Conservation (phyloP, 768 basidiomycete genomes). For the Tylopilus balloui region DNA sequence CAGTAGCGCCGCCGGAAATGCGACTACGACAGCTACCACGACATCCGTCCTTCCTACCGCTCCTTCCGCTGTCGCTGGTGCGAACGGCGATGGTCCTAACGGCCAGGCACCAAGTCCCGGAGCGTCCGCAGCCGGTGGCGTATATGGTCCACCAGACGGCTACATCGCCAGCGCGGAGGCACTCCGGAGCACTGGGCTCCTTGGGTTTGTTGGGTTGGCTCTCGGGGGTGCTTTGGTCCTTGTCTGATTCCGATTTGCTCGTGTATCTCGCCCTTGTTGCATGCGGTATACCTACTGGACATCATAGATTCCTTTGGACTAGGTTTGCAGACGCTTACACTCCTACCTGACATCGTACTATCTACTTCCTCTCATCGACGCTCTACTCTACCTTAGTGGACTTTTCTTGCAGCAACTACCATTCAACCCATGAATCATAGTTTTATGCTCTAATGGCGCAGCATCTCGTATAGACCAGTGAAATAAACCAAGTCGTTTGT, state of each 20-base stretch:
- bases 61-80: constrained; percentile 49
- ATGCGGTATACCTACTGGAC: constrained; percentile 17
- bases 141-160: constrained; percentile 63
- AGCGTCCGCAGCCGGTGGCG: constrained; percentile 37
- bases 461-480: constrained; percentile 16
- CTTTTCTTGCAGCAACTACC: constrained; percentile 14
- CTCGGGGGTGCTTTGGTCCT: constrained; percentile 48
- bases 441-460: constrained; percentile 21
- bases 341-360: constrained; percentile 18
- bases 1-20: constrained; percentile 27
- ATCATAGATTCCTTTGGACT: constrained; percentile 16
- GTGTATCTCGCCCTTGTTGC: constrained; percentile 5
- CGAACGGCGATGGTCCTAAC: constrained; percentile 38
- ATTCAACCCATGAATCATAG: constrained; percentile 16
- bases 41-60: constrained; percentile 47
- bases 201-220: constrained; percentile 42
- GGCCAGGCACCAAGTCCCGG: constrained; percentile 58
- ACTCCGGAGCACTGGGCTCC: constrained; percentile 43
- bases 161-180: constrained; percentile 56
- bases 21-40: constrained; percentile 26
- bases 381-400: constrained; percentile 24
- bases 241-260: constrained; percentile 30
- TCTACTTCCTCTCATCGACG: constrained; percentile 26
- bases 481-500: neutral
- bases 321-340: constrained; percentile 17